Evolutionary conservation across 1,284 basidiomycete genomes (phyloP), one percentile per base, ranked within the genome.

Genomic region (Tetrapyrgos nigripes): DNA sequence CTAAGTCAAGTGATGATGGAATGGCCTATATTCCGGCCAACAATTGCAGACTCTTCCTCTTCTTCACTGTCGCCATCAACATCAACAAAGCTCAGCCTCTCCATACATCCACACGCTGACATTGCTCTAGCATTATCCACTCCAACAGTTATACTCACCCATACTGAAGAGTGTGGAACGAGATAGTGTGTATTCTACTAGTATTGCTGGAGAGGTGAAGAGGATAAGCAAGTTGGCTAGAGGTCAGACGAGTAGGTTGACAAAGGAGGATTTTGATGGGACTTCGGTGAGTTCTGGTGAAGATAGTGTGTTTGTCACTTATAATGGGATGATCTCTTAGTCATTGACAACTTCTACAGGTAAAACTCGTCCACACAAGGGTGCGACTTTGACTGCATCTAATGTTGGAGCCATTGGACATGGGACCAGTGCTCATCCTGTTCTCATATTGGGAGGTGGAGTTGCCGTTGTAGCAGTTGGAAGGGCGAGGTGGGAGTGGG

Each of bases 381-480:
- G 90, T 0, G 92, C 91, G 1, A 95, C 94, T 21, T 72, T 97
- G 37, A 96, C 91, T 2, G 85, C 97, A n/a, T 91, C 88, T 35
- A 96, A 96, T 63, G 83, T 97, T 4, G 94, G 94, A 9, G 87
- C 89, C 0, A 80, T 95, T 14, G 94, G 94, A 1, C 80, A 81
- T 26, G 89, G 90, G 0, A 86, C 88, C 48, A 83, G 79, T 57
- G 92, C 93, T 3, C 79, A 83, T 46, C 94, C 94, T 0, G 86
- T 97, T 37, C 79, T 97, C 0, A 90, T 97, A 0, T 92, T 91
- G 0, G 94, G 94, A 0, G 94, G 94, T 0, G 94, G 96, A 0
- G 83, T 97, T 0, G 94, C 93, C 2, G 97, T 97, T 63, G 94
- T 94, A 1, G 96, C 94, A 1, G 79, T 98, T 21, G 96, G 96